Conservation (phyloP, 1,284 basidiomycete species). For the Irpex lacteus region DNA sequence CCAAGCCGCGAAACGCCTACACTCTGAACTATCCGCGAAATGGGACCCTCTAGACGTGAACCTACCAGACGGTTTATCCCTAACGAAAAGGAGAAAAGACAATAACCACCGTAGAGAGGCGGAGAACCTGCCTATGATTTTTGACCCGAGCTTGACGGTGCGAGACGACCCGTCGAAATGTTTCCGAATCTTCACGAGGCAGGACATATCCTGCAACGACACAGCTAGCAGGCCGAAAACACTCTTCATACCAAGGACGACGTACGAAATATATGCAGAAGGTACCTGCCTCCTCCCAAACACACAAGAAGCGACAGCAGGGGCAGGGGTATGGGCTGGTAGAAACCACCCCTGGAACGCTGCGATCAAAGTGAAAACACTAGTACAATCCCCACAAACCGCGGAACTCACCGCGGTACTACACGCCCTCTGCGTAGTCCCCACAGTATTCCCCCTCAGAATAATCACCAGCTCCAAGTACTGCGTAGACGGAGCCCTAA, state of each 20-base stretch:
- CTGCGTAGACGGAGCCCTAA: neutral
- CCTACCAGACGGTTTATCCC: neutral
- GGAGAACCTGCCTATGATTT: neutral
- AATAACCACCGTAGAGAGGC: neutral
- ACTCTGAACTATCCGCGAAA: neutral
- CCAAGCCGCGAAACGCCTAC: neutral
- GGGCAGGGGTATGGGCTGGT: conserved; percentile 22
- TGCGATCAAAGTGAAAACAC: neutral
- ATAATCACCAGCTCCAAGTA: conserved; percentile 8
- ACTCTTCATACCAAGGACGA: neutral
- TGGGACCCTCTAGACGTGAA: neutral
- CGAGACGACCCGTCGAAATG: neutral
- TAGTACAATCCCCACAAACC: neutral
- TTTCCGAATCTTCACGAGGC: neutral
- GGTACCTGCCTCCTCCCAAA: conserved; percentile 9
- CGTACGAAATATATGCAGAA: conserved; percentile 7
- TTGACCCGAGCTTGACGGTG: neutral
- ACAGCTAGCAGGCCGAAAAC: neutral
- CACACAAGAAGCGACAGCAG: conserved; percentile 12
- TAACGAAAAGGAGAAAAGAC: neutral
- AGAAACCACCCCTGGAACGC: conserved; percentile 13
- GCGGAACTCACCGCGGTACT: neutral
- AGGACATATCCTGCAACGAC: neutral
- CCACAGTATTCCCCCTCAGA: neutral
- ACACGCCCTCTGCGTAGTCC: neutral